These are phyloP conservation scores for Rhodotorula sp. DNA, from an alignment of 1,284 basidiomycete species.

Conservation along the genomic window DNA sequence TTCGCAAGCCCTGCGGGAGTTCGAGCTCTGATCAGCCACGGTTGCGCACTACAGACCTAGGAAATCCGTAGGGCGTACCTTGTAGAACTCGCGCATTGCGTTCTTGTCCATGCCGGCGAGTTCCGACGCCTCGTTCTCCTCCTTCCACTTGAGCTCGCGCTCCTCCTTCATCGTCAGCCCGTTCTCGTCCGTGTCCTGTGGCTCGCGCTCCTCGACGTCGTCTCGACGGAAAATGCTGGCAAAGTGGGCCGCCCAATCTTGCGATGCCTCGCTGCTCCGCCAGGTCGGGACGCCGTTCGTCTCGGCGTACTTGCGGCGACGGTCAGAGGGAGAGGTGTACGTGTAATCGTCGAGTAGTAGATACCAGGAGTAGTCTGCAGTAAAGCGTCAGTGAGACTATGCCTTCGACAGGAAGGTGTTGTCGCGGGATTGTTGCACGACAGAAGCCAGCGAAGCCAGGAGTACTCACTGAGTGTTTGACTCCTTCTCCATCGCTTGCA, in stretches of 20 bases:
- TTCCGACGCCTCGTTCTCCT: constrained; percentile 24
- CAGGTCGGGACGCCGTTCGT: constrained; percentile 33
- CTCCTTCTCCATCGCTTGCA: constrained; percentile 36
- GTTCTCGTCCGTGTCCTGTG: constrained; percentile 32
- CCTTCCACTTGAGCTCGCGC: constrained; percentile 37
- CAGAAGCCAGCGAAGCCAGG: neutral
- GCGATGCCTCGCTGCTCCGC: constrained; percentile 31
- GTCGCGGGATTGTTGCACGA: neutral
- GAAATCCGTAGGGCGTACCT: constrained; percentile 7
- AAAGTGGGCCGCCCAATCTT: constrained; percentile 37
- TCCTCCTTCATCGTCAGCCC: constrained; percentile 41
- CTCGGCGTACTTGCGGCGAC: constrained; percentile 25
- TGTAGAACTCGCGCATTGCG: constrained; percentile 40
- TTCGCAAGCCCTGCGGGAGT: constrained; percentile 26
- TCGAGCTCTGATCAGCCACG: too few relatives aligned
- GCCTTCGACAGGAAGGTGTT: neutral
- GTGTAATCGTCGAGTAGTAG: constrained; percentile 32
- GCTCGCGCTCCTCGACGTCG: constrained; percentile 21
- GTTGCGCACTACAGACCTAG: too few relatives aligned
- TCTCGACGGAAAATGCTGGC: constrained; percentile 34
- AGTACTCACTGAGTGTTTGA: constrained; percentile 35
- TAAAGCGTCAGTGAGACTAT: neutral
- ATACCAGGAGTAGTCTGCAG: constrained; percentile 41
- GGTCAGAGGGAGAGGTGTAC: constrained; percentile 25
- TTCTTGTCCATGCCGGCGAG: constrained; percentile 27